phyloP scores from a whole-genome alignment of 768 basidiomycete genomes.

The Amanita muscaria region DNA sequence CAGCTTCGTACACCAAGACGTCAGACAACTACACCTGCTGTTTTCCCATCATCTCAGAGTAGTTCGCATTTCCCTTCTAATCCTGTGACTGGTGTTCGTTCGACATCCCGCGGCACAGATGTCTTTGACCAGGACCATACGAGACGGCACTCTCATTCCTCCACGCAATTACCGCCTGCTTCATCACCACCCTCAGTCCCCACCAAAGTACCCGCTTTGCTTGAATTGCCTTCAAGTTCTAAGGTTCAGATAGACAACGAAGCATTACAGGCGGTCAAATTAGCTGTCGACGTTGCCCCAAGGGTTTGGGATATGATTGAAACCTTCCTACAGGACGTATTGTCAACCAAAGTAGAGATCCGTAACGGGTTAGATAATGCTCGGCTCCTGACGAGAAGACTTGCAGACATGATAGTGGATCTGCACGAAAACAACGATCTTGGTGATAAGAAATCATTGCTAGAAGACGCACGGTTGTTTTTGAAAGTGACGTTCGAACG shows the following conservation, averaged over 20 bases:
- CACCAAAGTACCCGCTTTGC: constrained; percentile 23
- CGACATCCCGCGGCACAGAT: constrained; percentile 7
- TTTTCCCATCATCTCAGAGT: constrained; percentile 28
- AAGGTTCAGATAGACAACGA: constrained; percentile 69
- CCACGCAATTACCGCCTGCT: constrained; percentile 24
- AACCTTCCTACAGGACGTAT: constrained; percentile 47
- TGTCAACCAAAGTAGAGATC: constrained; percentile 34
- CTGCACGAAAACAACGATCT: constrained; percentile 49
- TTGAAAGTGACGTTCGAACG: constrained; percentile 56
- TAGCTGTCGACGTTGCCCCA: constrained; percentile 72
- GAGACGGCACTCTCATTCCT: constrained; percentile 33
- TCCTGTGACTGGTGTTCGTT: constrained; percentile 10
- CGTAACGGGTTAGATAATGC: constrained; percentile 52
- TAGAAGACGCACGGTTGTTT: constrained; percentile 73
- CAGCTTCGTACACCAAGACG: constrained; percentile 46
- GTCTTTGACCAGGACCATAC: constrained; percentile 20
- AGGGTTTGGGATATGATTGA: constrained; percentile 78
- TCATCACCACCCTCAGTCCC: constrained; percentile 31
- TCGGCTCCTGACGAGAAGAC: constrained; percentile 50
- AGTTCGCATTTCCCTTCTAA: constrained; percentile 33
- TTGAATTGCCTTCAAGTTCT: constrained; percentile 46
- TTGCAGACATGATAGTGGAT: constrained; percentile 49
- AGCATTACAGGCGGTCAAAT: constrained; percentile 68
- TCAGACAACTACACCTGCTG: constrained; percentile 30
- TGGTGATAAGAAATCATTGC: constrained; percentile 52